These are phyloP conservation scores for Curvularia eragrostidis DNA, from an alignment of 2,329 filamentous ascomycete species.

Conservation along the genomic window DNA sequence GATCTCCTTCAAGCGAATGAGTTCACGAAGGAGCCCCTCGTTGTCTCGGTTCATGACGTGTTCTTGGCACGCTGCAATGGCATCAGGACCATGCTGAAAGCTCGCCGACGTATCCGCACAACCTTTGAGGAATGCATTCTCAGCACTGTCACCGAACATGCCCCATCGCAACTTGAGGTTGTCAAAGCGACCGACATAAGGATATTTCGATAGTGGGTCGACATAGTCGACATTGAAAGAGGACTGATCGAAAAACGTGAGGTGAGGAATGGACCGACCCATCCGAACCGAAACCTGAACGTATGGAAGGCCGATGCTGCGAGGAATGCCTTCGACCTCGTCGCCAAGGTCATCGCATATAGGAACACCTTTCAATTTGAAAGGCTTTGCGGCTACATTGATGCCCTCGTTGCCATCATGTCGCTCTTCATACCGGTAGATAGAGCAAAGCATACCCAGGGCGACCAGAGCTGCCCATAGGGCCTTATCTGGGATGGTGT, in stretches of 20 bases:
- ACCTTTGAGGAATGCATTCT: conserved; percentile 36
- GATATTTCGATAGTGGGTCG: conserved; percentile 57
- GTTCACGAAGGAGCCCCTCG: conserved; percentile 32
- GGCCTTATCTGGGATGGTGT: conserved; percentile 60
- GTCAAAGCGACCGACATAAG: conserved; percentile 51
- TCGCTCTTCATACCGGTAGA: conserved; percentile 62
- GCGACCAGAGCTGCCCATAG: conserved; percentile 62
- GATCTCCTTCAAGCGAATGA: conserved; percentile 35
- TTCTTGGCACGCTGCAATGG: conserved; percentile 36
- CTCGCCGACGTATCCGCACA: conserved; percentile 36
- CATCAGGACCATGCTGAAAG: conserved; percentile 36
- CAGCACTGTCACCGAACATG: conserved; percentile 37
- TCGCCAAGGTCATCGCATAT: conserved; percentile 61
- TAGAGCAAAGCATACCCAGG: conserved; percentile 62
- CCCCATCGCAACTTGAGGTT: conserved; percentile 33
- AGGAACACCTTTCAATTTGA: conserved; percentile 50
- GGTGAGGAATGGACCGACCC: conserved; percentile 61
- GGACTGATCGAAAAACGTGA: conserved; percentile 62
- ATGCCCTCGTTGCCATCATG: conserved; percentile 62
- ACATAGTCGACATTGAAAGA: conserved; percentile 61
- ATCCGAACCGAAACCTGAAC: conserved; percentile 61
- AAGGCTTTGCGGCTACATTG: conserved; percentile 44
- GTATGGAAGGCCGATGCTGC: conserved; percentile 59
- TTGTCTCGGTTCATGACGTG: conserved; percentile 37
- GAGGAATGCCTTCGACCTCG: conserved; percentile 59